phyloP scores from a whole-genome alignment of 345 rosid species.

The Camelina sativa region DNA sequence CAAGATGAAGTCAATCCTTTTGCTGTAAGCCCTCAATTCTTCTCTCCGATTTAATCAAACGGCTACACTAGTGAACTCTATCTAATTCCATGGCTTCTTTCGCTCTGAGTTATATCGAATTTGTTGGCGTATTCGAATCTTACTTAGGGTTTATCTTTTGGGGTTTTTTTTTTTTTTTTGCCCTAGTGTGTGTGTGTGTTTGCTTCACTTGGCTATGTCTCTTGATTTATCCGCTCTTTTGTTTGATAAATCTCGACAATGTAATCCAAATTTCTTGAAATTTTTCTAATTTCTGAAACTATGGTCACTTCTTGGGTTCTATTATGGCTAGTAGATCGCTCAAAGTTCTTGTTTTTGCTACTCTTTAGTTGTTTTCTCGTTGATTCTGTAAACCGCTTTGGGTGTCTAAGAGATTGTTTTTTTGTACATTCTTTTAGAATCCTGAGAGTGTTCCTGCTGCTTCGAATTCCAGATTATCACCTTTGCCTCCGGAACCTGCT shows the following conservation, averaged over 20 bases:
- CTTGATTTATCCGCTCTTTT: too few species aligned
- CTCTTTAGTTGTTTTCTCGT: not conserved
- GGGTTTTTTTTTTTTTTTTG: not conserved
- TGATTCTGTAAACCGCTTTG: too few species aligned
- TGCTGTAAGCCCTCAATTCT: conserved; percentile 53
- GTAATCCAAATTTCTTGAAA: conserved; percentile 4
- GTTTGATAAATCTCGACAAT: conserved; percentile 3
- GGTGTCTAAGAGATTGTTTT: not conserved
- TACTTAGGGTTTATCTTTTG: conserved; percentile 30
- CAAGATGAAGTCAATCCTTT: conserved; percentile 92
- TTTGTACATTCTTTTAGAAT: conserved; percentile 51
- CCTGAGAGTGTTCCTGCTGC: conserved; percentile 67
- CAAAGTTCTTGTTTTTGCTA: not conserved
- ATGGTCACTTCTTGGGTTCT: not conserved
- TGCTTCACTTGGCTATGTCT: not conserved
- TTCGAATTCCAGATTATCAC: conserved; percentile 79
- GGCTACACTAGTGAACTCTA: too few species aligned
- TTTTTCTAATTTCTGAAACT: not conserved
- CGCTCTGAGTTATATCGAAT: not conserved
- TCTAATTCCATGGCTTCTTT: too few species aligned
- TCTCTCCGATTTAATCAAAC: not conserved
- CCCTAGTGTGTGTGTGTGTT: not conserved
- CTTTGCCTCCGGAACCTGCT: conserved; percentile 93
- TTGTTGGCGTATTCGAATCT: conserved; percentile 2
- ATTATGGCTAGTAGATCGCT: not conserved